A percentile compares a stretch with the other conserved stretches of the same genome.
Evolutionary conservation across 2,329 filamentous ascomycete genomes (phyloP).

Genomic region (Myriosclerotinia scirpicola): DNA sequence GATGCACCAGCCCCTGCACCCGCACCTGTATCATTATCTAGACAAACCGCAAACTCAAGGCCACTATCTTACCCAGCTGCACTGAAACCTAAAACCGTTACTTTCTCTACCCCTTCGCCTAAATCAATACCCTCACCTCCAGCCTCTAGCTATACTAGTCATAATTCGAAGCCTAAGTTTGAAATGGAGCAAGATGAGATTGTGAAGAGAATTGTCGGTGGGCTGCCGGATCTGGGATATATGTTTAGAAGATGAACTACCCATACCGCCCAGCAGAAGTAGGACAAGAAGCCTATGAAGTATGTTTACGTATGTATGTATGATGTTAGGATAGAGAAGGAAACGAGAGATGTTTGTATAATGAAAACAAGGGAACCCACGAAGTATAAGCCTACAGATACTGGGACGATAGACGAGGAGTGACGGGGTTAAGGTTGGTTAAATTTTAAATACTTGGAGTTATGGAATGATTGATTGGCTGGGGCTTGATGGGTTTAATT

Average conservation of each 20-base stretch:
- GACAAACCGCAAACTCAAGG: conserved; percentile 7
- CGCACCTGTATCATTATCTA: not conserved
- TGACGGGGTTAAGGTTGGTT: not conserved
- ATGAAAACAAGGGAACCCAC: not conserved
- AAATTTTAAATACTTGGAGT: conserved; percentile 2
- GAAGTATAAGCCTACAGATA: not conserved
- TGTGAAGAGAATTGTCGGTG: conserved; percentile 38
- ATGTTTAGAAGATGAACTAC: conserved; percentile 38
- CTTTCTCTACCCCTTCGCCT: conserved; percentile 10
- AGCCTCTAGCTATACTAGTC: conserved; percentile 21
- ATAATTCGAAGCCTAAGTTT: conserved; percentile 31
- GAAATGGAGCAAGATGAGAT: conserved; percentile 40
- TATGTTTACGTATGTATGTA: not conserved
- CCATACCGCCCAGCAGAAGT: not conserved
- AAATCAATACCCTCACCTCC: conserved; percentile 15
- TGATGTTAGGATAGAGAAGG: not conserved
- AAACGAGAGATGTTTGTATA: not conserved
- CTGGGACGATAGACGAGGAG: not conserved
- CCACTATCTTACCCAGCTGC: conserved; percentile 19
- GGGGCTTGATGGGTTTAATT: not conserved
- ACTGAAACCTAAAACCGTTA: conserved; percentile 19
- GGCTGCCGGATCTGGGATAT: conserved; percentile 42
- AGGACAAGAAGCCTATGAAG: not conserved
- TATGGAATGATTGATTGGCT: not conserved
- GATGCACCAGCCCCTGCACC: conserved; percentile 29